Conservation (phyloP, 305 asterid species). For the Fraxinus xanthoxyloides region DNA sequence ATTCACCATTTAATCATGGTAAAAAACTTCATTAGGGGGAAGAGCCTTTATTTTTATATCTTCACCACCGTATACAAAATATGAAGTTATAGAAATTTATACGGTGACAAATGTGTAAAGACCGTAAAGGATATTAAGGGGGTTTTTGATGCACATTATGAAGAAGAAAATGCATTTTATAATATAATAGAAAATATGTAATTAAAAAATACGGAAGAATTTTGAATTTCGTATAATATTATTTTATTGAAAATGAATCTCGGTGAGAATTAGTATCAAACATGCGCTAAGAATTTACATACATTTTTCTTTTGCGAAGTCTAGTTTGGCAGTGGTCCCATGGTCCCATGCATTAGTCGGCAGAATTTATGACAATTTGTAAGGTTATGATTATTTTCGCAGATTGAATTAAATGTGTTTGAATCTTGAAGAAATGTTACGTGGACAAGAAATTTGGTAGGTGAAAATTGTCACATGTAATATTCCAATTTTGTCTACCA, state of each 20-base stretch:
- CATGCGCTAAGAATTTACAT: too few relatives aligned
- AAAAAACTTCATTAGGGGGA: not conserved
- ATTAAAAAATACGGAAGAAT: too few relatives aligned
- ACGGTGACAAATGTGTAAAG: too few relatives aligned
- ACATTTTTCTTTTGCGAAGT: not conserved
- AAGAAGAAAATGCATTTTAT: too few relatives aligned
- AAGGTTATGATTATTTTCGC: not conserved
- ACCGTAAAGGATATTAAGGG: not conserved
- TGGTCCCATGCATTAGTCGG: not conserved
- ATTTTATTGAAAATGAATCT: too few relatives aligned
- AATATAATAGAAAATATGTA: too few relatives aligned
- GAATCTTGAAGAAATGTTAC: not conserved
- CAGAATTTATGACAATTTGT: not conserved
- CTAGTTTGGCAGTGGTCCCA: not conserved
- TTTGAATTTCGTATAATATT: too few relatives aligned
- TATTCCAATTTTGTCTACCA: not conserved
- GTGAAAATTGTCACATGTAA: not conserved
- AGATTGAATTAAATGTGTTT: not conserved
- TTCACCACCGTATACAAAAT: not conserved
- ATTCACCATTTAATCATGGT: not conserved
- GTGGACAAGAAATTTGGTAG: not conserved
- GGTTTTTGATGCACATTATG: too few relatives aligned
- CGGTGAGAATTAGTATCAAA: too few relatives aligned
- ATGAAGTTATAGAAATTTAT: too few relatives aligned
- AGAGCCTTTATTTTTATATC: not conserved